Base-by-base conservation (phyloP, 306 rosid species). In the Lablab purpureus region DNA sequence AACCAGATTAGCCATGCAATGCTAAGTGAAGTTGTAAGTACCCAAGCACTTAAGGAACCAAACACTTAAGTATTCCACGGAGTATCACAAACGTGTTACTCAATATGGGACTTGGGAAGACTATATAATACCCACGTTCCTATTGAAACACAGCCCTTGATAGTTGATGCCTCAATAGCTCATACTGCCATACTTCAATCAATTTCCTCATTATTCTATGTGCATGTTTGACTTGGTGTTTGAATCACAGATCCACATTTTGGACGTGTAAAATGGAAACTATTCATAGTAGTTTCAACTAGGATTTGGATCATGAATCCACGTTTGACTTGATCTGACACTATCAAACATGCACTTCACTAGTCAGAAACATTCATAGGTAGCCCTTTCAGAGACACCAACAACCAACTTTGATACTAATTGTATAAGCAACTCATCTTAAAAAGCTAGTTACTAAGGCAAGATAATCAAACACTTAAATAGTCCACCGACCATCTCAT, bases 1-100 rank as follows among this genome's bases (percentile, higher is more conserved):
- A 40, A 65, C 70, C 27, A 32, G 62, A 59, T 25, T 55, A 50
- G 45, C 54, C 73, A 54, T n/a, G 46, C 69, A 11, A 71, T 17
- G 51, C 46, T 11, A 55, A 37, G 67, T 21, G 59, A 73, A 43
- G 15, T 12, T 2, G 11, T 41, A 43, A 43, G 49, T 5, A 43
- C 3, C 47, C 47, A 41, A 43, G 14, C 49, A 12, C 14, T 43
- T 12, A 11, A 13, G 17, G 17, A 43, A 43, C 14, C 49, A 43
- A 43, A 4, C 49, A 43, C 15, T 43, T 43, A 11, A 43, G 4
- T 12, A 43, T 17, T 11, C 49, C 49, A 37, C 10, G 1, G 2
- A 37, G 15, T 12, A 43, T 43, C 49, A 2, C 15, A 12, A 0
- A 2, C 49, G 3, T 11, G 2, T 12, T 43, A 43, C 49, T 43